Evolutionary conservation across 805 yeast species (phyloP), one percentile per base, ranked within the genome.

Genomic region (Lipomyces spencermartinsiae): DNA sequence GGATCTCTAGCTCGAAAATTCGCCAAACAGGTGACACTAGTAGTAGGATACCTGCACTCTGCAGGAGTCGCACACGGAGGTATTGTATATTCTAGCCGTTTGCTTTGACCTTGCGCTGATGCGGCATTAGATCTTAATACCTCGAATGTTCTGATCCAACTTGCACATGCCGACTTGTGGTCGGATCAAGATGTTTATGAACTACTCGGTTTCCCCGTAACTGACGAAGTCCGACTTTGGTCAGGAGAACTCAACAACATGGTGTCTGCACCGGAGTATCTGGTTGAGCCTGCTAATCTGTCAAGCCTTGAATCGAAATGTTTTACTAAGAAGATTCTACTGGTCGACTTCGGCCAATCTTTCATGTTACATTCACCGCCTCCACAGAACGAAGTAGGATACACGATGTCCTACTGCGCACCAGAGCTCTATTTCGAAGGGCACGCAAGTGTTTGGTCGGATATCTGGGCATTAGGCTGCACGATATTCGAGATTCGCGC

Each of bases 141-240:
- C 16, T 53, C 33, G 4, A 53, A 53, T 53, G 33, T 53, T 14
- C 56, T 53, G 56, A 53, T 53, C 10, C 56, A 53, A 53, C 56
- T 53, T 53, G 56, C 56, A 22, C 29, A 8, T 19, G 56, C 8
- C 16, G 56, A 53, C 31, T 19, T 10, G 19, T 53, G 56, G 56
- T 7, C 56, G 33, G 56, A 53, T 6, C 56, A 29, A 22, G 56
- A 19, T n/a, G 56, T 53, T 53, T 53, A 53, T 3, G 14, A 53
- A 53, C 33, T 6, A 19, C 56, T 53, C 25, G 33, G 56, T 16
- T 53, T 4, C 31, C 56, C 56, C 19, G 56, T 53, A 19, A 79
- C 76, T 65, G 31, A 71, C 66, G 81, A 85, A 77, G 0, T 85
- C 87, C 64, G 83, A 78, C 1, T 74, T 74, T 1, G 85, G 76